Conservation (phyloP, 176 grass and related monocot genomes). For the Tillandsia fasciculata region DNA sequence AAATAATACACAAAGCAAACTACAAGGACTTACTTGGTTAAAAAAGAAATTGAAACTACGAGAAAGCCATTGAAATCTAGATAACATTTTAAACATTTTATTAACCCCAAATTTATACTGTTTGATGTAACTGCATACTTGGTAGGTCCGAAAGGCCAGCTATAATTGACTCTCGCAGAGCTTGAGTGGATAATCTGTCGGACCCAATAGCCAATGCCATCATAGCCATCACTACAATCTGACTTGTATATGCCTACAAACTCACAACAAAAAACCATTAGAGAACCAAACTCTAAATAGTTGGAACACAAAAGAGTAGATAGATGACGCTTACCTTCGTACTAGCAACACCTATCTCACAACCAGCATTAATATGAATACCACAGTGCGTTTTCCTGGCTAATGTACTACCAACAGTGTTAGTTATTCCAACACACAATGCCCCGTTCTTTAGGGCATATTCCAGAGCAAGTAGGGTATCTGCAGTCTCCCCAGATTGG, state of each 20-base stretch:
- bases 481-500: conserved; percentile 94
- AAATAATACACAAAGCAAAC: no score
- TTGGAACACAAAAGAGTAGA: background rate
- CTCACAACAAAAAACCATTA: background rate
- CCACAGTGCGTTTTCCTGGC: conserved; percentile 88
- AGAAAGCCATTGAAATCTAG: no score
- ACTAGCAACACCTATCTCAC: conserved; percentile 92
- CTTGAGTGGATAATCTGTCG: conserved; percentile 82
- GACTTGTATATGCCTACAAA: conserved; percentile 82
- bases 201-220: conserved; percentile 92
- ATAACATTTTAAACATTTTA: no score
- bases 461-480: conserved; percentile 86
- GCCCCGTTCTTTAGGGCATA: conserved; percentile 77
- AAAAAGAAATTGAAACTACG: no score
- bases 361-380: conserved; percentile 91
- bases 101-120: no score
- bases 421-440: conserved; percentile 85
- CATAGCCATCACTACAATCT: conserved; percentile 96
- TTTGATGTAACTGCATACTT: conserved; percentile 29
- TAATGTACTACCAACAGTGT: conserved; percentile 82
- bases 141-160: conserved; percentile 51
- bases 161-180: conserved; percentile 60
- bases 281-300: background rate
- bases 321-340: conserved; percentile 45
- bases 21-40: no score